Evolutionary conservation across 2,329 filamentous ascomycete genomes (phyloP), one percentile per base, ranked within the genome.

Genomic region (Boeremia exigua): DNA sequence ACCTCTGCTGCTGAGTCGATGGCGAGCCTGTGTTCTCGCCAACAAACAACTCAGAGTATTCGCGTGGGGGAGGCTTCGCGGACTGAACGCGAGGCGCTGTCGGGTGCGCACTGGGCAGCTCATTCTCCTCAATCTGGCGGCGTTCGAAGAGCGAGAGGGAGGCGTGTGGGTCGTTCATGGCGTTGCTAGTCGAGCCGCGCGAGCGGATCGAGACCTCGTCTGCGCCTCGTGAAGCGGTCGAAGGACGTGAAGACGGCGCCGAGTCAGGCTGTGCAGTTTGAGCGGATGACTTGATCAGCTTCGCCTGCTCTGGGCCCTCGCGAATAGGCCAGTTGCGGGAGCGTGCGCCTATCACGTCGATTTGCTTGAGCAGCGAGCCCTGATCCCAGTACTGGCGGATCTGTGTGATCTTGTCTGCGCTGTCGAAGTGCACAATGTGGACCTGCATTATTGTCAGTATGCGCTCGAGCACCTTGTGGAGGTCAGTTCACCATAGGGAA

Each of bases 331-430:
- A 99, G 78, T 95, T 96, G 75, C 89, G 90, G 53, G 91, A 91
- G 49, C 89, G 88, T 72, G 88, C 89, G 69, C 95, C 94, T 76
- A 99, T 98, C 53, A 97, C 88, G 60, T 97, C 93, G 61, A 97
- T 84, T 76, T 96, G 89, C 80, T 95, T 98, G 64, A 99, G 85
- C 36, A 99, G 85, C 49, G 92, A 89, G 58, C 88, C 93, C 77
- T 99, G 95, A 75, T 99, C 95, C 95, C 95, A 99, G 75, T 89
- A 91, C 65, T 94, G 86, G 66, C 94, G 90, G 62, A 98, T 90
- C 75, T 95, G 91, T 56, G 84, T 76, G 72, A 99, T 97, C 79
- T 91, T 92, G 74, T 87, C 85, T 42, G 88, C 77, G 62, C 77
- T 73, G 75, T 96, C 85, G 77, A 97, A 96, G 54, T 86, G 85